These are phyloP conservation scores for Trapa incisa DNA, from an alignment of 345 rosid genomes.

Conservation along the genomic window DNA sequence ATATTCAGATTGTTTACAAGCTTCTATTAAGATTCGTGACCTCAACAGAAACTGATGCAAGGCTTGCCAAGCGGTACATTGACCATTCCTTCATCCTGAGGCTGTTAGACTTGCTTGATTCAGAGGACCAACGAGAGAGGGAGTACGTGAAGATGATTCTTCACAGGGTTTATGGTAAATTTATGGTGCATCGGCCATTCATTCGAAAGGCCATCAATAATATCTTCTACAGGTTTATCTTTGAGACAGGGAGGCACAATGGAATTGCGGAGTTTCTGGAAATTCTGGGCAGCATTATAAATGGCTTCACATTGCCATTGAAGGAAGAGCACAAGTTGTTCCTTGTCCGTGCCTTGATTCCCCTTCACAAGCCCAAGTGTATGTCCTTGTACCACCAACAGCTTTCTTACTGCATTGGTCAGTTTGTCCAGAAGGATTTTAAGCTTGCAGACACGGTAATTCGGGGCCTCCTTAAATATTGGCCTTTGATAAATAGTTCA, in stretches of 20 bases:
- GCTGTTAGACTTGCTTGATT: slow-evolving; percentile 67
- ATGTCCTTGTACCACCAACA: slow-evolving; percentile 79
- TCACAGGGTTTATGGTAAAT: slow-evolving; percentile 79
- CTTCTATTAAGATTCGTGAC: slow-evolving; percentile 66
- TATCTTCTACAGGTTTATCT: slow-evolving; percentile 58
- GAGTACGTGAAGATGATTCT: slow-evolving; percentile 81
- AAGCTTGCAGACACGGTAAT: slow-evolving; percentile 77
- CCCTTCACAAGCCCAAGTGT: slow-evolving; percentile 77
- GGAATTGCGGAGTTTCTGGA: slow-evolving; percentile 86
- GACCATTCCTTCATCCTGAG: slow-evolving; percentile 60
- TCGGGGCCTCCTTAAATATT: slow-evolving; percentile 70
- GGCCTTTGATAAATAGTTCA: slow-evolving; percentile 86
- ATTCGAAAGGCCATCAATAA: slow-evolving; percentile 78
- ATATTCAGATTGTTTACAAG: slow-evolving; percentile 76
- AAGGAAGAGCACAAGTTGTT: slow-evolving; percentile 93
- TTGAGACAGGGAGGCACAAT: slow-evolving; percentile 73
- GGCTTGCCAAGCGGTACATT: slow-evolving; percentile 53
- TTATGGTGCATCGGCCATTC: slow-evolving; percentile 89
- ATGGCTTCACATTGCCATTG: slow-evolving; percentile 84
- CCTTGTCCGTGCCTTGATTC: slow-evolving; percentile 61
- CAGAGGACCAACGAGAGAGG: slow-evolving; percentile 87
- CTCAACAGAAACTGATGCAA: slow-evolving; percentile 68
- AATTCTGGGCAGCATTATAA: slow-evolving; percentile 79
- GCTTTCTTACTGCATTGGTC: slow-evolving; percentile 65
- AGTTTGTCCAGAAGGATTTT: slow-evolving; percentile 85